Percentiles rank a stretch among this genome's conserved stretches.
Conservation (phyloP, 371 early-diverging fungal genomes). For the Lichtheimia ramosa region DNA sequence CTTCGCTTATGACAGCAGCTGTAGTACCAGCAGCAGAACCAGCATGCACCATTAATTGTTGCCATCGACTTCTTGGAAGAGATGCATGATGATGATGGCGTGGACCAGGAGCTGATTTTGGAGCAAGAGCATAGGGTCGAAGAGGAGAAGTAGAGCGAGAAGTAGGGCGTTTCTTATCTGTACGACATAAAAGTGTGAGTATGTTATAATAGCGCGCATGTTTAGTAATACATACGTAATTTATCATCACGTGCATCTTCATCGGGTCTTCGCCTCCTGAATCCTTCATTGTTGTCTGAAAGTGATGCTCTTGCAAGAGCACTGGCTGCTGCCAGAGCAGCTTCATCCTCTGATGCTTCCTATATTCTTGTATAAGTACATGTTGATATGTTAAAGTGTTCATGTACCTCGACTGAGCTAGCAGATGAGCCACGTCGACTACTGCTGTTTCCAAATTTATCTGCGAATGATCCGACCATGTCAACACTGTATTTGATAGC, state of each 20-base stretch:
- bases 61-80: constrained; percentile 62
- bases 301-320: constrained; percentile 41
- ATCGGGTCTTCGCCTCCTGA: constrained; percentile 30
- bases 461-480: constrained; percentile 76
- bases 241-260: constrained; percentile 34
- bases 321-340: constrained; percentile 36
- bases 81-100: constrained; percentile 17
- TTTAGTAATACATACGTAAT: constrained; percentile 9
- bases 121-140: constrained; percentile 30
- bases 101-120: constrained; percentile 13
- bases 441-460: constrained; percentile 25
- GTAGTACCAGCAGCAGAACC: constrained; percentile 70
- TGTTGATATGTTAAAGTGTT: too few species aligned
- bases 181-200: neutral
- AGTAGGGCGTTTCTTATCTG: constrained; percentile 21
- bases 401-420: constrained; percentile 15
- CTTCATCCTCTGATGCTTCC: constrained; percentile 32
- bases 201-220: too few species aligned
- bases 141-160: constrained; percentile 50
- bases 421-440: constrained; percentile 11
- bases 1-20: constrained; percentile 77
- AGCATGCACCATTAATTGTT: constrained; percentile 70
- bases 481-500: constrained; percentile 66
- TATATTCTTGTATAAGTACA: constrained; percentile 2
- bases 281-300: constrained; percentile 23